Evolutionary conservation across 2,329 filamentous ascomycete genomes (phyloP).

Genomic region (Clonostachys sp.): DNA sequence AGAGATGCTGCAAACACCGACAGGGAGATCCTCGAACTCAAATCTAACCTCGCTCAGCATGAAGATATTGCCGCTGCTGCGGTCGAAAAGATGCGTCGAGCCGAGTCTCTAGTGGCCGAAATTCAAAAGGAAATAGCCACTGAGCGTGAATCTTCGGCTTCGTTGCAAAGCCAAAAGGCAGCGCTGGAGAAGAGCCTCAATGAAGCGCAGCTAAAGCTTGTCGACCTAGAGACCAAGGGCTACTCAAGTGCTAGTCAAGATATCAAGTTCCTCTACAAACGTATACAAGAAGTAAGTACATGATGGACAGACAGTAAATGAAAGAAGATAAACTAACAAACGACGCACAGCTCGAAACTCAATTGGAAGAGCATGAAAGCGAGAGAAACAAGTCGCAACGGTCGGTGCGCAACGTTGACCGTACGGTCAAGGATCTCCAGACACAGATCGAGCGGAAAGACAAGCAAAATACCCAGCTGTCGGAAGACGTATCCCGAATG

Average conservation of each 20-base stretch:
- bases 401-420: conserved; percentile 87
- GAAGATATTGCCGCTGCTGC: conserved; percentile 89
- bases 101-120: conserved; percentile 81
- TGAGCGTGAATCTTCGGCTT: conserved; percentile 77
- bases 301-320: not conserved
- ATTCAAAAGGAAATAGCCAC: conserved; percentile 87
- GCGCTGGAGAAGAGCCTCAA: conserved; percentile 84
- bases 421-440: conserved; percentile 89
- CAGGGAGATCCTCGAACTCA: conserved; percentile 84
- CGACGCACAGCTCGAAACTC: conserved; percentile 68
- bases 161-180: conserved; percentile 86
- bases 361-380: conserved; percentile 78
- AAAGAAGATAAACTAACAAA: conserved; percentile 17
- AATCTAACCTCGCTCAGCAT: conserved; percentile 83
- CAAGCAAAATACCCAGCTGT: conserved; percentile 74
- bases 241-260: conserved; percentile 94
- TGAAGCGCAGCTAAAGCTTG: conserved; percentile 82
- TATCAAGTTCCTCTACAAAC: conserved; percentile 88
- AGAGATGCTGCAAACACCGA: conserved; percentile 87
- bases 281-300: conserved; percentile 82
- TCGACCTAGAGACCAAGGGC: conserved; percentile 95
- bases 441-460: conserved; percentile 89
- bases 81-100: conserved; percentile 94
- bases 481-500: conserved; percentile 78
- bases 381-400: conserved; percentile 78